Conservation (phyloP, 306 rosid genomes). For the Vachellia collinsii region DNA sequence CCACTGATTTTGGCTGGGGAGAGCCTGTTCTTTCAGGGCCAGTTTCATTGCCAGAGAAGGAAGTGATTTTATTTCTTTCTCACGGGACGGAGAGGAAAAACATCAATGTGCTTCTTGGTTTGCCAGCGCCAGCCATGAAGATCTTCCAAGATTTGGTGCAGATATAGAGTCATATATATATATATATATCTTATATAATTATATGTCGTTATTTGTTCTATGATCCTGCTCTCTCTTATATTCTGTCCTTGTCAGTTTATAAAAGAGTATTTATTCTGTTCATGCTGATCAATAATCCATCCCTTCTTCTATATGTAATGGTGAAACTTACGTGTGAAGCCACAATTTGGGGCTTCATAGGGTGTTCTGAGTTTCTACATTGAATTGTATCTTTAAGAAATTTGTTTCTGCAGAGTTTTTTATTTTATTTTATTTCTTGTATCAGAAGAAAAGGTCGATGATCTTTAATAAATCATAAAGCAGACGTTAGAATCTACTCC, state of each 20-base stretch:
- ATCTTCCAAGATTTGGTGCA: conserved; percentile 70
- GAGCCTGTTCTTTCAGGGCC: conserved; percentile 89
- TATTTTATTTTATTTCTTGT: neutral
- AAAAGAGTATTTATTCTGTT: conserved; percentile 31
- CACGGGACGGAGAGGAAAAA: conserved; percentile 75
- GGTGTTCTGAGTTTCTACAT: neutral
- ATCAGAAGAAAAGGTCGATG: neutral
- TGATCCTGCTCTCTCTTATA: conserved; percentile 23
- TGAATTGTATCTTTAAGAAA: neutral
- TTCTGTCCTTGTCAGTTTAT: neutral
- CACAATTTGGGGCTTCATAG: conserved; percentile 10
- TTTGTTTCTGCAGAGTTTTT: neutral
- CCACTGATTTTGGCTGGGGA: conserved; percentile 98
- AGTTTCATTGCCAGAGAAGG: conserved; percentile 88
- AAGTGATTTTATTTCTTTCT: conserved; percentile 84
- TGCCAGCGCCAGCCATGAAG: conserved; percentile 90
- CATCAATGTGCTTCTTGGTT: conserved; percentile 82
- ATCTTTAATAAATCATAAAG: neutral
- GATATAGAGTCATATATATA: conserved; percentile 38
- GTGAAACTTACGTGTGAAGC: conserved; percentile 15
- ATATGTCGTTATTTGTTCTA: neutral
- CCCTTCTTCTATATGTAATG: conserved; percentile 10
- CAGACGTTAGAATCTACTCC: neutral
- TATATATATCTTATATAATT: neutral
- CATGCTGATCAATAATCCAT: conserved; percentile 33